Evolutionary conservation across 163 green algal genomes (phyloP), one percentile per base, ranked within the genome.

Genomic region (Scenedesmus sp.): DNA sequence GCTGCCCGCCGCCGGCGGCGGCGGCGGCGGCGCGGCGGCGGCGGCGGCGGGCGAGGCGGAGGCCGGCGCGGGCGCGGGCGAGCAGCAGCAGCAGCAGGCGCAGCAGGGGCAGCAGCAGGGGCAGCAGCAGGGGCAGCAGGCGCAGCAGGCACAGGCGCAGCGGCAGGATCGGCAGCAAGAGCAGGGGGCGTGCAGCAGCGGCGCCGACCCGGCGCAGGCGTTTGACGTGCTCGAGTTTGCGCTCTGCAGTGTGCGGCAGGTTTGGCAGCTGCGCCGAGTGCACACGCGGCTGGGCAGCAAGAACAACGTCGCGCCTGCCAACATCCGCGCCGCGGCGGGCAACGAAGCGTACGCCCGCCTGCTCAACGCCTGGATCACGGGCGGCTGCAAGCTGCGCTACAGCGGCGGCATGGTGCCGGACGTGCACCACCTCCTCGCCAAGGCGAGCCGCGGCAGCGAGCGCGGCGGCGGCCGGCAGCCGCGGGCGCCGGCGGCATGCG

Each of bases 381-480:
- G 86, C 13, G 69, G 78, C 31, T 94, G 89, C 79, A 94, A 87
- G 11, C 77, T 94, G 79, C 78, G 93, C 0, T 98, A 98, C 85
- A 92, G 83, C 33, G 94, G 94, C 3, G 92, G 90, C 50, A 93
- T 98, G 87, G 94, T 97, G 56, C 89, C 92, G 2, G 94, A 98
- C 48, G 82, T 98, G 34, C 93, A 98, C 65, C 92, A 98, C 84
- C 94, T 96, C 3, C 63, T 98, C 4, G 84, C 87, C n/a, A 96
- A 97, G 87, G 89, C 86, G 58, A 2, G 70, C 20, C n/a, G n/a
- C n/a, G n/a, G n/a, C n/a, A n/a, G n/a, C n/a, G n/a, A n/a, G 45
- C 15, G 45, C 45, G 45, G 45, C 45, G 45, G 45, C 45, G 13
- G 45, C 13, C 45, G 13, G 45, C 13, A 15, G 45, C 45, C 13